Base-by-base conservation (phyloP, 2,329 filamentous ascomycete genomes). In the Alternaria infectoria region DNA sequence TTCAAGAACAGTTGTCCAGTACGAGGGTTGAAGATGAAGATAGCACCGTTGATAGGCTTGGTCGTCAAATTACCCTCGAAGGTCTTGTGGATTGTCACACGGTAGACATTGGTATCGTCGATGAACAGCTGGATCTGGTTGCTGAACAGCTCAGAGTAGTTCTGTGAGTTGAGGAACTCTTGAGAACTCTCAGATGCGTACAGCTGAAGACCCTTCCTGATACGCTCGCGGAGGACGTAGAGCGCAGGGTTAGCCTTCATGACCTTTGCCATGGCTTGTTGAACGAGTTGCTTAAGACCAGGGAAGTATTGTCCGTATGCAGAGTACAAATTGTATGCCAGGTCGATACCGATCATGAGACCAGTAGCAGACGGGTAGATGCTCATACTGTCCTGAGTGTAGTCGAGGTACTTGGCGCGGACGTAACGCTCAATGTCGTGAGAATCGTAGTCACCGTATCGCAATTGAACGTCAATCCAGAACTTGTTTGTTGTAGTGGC, bases 11-110 rank as follows among this genome's bases (percentile, higher is more conserved):
- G 83, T 77, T 99, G 96, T 54, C 96, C 96, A 56, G 96, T 99
- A 62, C 95, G 89, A n/a, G 96, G 96, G 79, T 99, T 99, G 88
- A 99, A 98, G 78, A 99, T 99, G 85, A 99, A 99, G 79, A 99
- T 98, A 49, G 96, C 96, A 78, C 96, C 96, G 80, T 99, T 99
- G 86, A 99, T 99, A 4, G 96, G 96, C 82, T 99, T 99, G 2
- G 96, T 99, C 0, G 96, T 99, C 88, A 99, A 85, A 79, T 99
- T 99, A 74, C 96, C 96, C 81, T 99, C 96, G 67, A 99, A 99
- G 0, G 96, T 99, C 88, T 99, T 99, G 86, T 99, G 96, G 67
- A 99, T 99, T 0, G 96, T 99, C 65, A 99, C 96, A 84, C 96
- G 94, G 79, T 99, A 99, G 55, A 99, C 96, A 75, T 99, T 99